Evolutionary conservation across 306 rosid genomes (phyloP), one percentile per base, ranked within the genome.

Genomic region (Ochetophila trinervis): DNA sequence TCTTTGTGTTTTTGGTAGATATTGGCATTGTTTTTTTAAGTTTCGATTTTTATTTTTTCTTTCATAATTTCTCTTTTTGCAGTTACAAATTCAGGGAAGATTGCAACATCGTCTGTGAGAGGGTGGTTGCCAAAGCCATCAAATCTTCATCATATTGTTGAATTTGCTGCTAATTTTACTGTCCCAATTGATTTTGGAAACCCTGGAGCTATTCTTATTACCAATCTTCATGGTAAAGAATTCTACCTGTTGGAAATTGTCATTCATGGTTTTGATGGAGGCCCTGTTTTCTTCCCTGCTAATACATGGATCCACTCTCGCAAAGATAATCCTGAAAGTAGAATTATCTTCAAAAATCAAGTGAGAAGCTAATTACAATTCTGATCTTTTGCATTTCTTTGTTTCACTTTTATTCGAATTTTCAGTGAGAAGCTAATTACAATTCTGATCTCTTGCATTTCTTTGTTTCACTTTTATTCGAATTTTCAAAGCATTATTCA

Each of bases 251-350:
- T 86, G 74, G 82, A 87, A 62, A 80, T 87, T 66, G 73, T 83
- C 71, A 56, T 89, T 69, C 93, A 87, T 66, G 98, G 97, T 42
- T 86, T 93, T 74, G 74, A 65, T 8, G 79, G 49, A 30, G 94
- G 88, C 22, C 96, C 98, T 27, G 18, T 89, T 57, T 93, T 89
- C 89, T 93, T 93, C 76, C 94, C 84, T 4, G 98, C 97, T 11
- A 86, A 84, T 68, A 84, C 96, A 0, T 93, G 97, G 98, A 87
- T 89, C 72, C 97, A 93, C 79, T 87, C 98, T 0, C 68, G 72
- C 4, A 89, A 78, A 8, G 81, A 85, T 62, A 84, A 89, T 77
- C 82, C 86, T 32, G 85, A 83, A 56, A 81, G 84, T 60, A 78
- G 97, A 78, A 84, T 87, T 78, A 83, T 93, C 74, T 93, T 93